Base-by-base conservation (phyloP, 164 flowering plant species). In the Chloranthus sessilifolius region DNA sequence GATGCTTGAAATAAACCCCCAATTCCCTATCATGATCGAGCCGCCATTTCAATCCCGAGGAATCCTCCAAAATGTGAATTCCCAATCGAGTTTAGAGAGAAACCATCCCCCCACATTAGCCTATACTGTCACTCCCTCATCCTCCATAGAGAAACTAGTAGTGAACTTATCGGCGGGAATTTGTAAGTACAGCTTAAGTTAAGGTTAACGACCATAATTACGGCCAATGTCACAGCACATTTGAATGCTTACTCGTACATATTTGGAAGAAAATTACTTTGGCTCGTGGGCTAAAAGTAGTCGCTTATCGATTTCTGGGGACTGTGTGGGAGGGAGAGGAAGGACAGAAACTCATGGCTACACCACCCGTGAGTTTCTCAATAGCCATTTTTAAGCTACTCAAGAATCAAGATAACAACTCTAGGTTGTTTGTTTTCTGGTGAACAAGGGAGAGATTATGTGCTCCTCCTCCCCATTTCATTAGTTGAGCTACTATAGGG, bases 201-300 rank as follows among this genome's bases (percentile, higher is more conserved):
- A 60, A 53, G 40, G 52, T 53, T 20, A 3, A 2, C 1, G 50
- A 59, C 5, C 35, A 40, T 6, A 51, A 27, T 19, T 31, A 17
- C 19, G 23, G 16, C 24, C 48, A 23, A 4, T 9, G 41, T 9
- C 41, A 39, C 43, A 53, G 59, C 36, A 46, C 60, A 14, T 61
- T 61, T 5, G 60, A 47, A 15, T 61, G 65, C 44, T 33, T 61
- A 2, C 43, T 61, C 2, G 41, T 55, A 1, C 59, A 61, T 42
- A 15, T 55, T 0, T 61, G 65, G 65, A 53, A 54, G 43, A 55
- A 47, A n/a, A n/a, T n/a, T n/a, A n/a, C n/a, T n/a, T n/a, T n/a
- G n/a, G n/a, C n/a, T n/a, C n/a, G n/a, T n/a, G 65, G 49, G 34
- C 34, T 61, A 5, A 33, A 24, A 1, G 35, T 17, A 0, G 54